A percentile compares a stretch with the other conserved stretches of the same genome.
Conservation (phyloP, 2,329 filamentous ascomycete genomes). For the Apiospora arundinis region DNA sequence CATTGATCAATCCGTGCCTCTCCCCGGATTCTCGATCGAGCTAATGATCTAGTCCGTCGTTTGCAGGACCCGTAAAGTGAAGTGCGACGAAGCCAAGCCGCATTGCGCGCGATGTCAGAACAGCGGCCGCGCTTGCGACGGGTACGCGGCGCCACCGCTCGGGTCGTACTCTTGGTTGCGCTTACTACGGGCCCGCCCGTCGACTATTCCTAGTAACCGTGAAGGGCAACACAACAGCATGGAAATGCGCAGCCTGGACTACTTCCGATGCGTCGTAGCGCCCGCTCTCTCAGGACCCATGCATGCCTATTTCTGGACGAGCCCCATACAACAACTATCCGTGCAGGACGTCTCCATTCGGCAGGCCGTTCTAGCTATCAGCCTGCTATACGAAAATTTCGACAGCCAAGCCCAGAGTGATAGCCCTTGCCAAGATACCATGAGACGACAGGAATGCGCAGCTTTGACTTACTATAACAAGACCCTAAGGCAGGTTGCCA, state of each 20-base stretch:
- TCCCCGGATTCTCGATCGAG: no score
- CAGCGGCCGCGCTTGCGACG: slow-evolving; percentile 35
- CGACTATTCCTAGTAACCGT: slow-evolving; percentile 20
- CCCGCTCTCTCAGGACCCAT: slow-evolving; percentile 25
- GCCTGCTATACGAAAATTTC: slow-evolving; percentile 28
- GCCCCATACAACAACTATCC: slow-evolving; percentile 27
- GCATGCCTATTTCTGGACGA: slow-evolving; percentile 28
- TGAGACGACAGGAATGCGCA: not conserved
- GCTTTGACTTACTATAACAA: slow-evolving; percentile 29
- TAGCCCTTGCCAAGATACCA: not conserved
- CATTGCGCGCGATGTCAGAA: slow-evolving; percentile 36
- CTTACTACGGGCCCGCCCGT: slow-evolving; percentile 25
- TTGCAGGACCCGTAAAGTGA: slow-evolving; percentile 38
- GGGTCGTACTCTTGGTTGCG: slow-evolving; percentile 29
- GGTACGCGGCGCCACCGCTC: slow-evolving; percentile 28
- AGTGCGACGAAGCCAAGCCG: slow-evolving; percentile 42
- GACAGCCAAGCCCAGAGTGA: not conserved
- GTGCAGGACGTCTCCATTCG: slow-evolving; percentile 26
- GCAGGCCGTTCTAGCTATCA: slow-evolving; percentile 31
- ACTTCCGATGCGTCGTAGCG: slow-evolving; percentile 29
- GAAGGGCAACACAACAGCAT: not conserved
- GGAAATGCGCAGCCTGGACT: slow-evolving; percentile 28
- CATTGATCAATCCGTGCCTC: no score
- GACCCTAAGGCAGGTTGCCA: slow-evolving; percentile 27
- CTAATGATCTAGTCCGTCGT: not conserved